These are phyloP conservation scores for Lichtheimia ramosa DNA, from an alignment of 371 early-diverging fungal species.

Conservation along the genomic window DNA sequence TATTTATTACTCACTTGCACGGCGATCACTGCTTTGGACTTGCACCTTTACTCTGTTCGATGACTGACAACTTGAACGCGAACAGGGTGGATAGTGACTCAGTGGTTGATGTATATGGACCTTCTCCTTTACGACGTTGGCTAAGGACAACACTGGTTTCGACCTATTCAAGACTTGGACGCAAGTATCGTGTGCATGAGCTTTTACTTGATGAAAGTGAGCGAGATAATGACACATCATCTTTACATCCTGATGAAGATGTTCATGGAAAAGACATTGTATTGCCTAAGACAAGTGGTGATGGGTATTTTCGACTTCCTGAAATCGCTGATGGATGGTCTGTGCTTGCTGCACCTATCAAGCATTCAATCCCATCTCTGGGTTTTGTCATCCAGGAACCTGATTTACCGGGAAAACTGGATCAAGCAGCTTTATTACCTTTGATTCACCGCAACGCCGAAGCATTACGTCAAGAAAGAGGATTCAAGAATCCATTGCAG, in stretches of 20 bases:
- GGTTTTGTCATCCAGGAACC: slow-evolving; percentile 56
- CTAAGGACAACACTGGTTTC: slow-evolving; percentile 44
- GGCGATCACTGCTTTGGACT: slow-evolving; percentile 67
- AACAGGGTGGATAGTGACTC: slow-evolving; percentile 5
- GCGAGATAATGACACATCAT: slow-evolving; percentile 5
- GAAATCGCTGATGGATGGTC: slow-evolving; percentile 12
- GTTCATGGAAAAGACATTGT: slow-evolving; percentile 27
- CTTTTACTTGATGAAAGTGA: slow-evolving; percentile 24
- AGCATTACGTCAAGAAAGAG: slow-evolving; percentile 25
- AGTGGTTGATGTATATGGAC: slow-evolving; percentile 57
- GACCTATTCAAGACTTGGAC: slow-evolving; percentile 39
- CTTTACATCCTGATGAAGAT: slow-evolving; percentile 44
- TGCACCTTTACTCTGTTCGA: slow-evolving; percentile 55
- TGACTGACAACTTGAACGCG: slow-evolving; percentile 37
- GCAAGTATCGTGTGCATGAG: slow-evolving; percentile 50
- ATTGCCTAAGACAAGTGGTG: not conserved
- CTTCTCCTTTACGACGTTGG: slow-evolving; percentile 48
- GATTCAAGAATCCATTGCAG: slow-evolving; percentile 46
- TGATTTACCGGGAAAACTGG: slow-evolving; percentile 40
- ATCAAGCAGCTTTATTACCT: slow-evolving; percentile 37
- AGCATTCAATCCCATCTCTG: slow-evolving; percentile 55
- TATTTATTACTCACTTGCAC: slow-evolving; percentile 67
- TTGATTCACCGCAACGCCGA: slow-evolving; percentile 37
- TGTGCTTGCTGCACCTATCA: slow-evolving; percentile 44
- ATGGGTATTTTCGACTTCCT: not conserved